Evolutionary conservation across 768 basidiomycete species (phyloP).

Genomic region (Tylopilus balloui): DNA sequence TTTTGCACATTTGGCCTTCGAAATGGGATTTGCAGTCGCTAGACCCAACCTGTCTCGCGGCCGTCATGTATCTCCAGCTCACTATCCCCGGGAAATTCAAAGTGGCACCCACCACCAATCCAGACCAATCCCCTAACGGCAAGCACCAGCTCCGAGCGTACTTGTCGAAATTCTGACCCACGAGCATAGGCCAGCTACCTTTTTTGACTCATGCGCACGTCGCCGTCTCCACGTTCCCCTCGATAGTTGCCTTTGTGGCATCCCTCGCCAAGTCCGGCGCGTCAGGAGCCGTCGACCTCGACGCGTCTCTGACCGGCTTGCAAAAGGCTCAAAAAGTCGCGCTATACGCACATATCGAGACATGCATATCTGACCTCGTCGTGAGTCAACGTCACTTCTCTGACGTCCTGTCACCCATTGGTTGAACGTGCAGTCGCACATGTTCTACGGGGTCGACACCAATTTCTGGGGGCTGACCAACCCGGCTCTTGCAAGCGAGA

Average conservation of each 20-base stretch:
- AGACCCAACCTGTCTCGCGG: conserved; percentile 61
- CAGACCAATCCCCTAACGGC: conserved; percentile 73
- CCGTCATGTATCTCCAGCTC: conserved; percentile 65
- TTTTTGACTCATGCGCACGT: conserved; percentile 59
- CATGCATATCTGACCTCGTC: conserved; percentile 64
- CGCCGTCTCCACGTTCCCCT: conserved; percentile 45
- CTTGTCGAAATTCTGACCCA: conserved; percentile 1
- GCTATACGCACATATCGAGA: conserved; percentile 62
- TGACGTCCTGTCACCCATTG: conserved; percentile 1
- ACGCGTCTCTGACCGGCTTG: conserved; percentile 39
- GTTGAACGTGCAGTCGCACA: conserved; percentile 46
- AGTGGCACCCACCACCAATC: conserved; percentile 58
- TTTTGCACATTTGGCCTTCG: conserved; percentile 66
- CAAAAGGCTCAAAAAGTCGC: conserved; percentile 56
- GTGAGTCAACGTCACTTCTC: conserved; percentile 40
- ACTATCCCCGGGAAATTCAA: conserved; percentile 64
- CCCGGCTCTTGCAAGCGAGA: conserved; percentile 50
- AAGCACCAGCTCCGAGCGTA: conserved; percentile 19
- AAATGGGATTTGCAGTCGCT: conserved; percentile 62
- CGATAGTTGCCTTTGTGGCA: conserved; percentile 64
- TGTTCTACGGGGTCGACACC: conserved; percentile 53
- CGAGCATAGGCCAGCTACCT: conserved; percentile 59
- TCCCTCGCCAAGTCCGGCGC: conserved; percentile 36
- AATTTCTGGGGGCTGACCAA: conserved; percentile 62
- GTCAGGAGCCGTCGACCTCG: conserved; percentile 40